These are phyloP conservation scores for Collybia mongolica DNA, from an alignment of 768 basidiomycete genomes.

Conservation along the genomic window DNA sequence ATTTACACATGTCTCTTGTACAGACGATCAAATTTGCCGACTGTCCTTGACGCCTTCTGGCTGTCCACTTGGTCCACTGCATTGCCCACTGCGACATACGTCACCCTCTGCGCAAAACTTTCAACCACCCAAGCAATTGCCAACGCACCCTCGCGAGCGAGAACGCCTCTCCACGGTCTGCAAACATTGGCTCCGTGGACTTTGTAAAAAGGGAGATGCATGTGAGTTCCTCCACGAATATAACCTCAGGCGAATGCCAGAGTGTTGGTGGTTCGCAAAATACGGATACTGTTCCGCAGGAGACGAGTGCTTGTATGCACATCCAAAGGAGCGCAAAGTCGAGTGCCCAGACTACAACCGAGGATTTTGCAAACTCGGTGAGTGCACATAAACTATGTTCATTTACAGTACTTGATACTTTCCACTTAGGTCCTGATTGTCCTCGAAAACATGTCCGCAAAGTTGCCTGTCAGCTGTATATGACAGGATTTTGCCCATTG, in stretches of 20 bases:
- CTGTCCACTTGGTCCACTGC: conserved; percentile 87
- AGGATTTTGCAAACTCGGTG: conserved; percentile 94
- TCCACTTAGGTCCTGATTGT: conserved; percentile 70
- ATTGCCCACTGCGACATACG: conserved; percentile 93
- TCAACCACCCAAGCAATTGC: conserved; percentile 79
- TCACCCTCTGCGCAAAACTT: conserved; percentile 87
- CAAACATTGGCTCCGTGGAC: conserved; percentile 97
- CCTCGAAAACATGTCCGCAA: conserved; percentile 91
- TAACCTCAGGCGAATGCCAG: conserved; percentile 96
- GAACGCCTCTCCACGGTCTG: conserved; percentile 91
- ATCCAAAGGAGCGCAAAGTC: conserved; percentile 86
- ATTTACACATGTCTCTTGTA: background rate
- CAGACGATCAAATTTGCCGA: conserved; percentile 94
- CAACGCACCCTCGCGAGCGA: conserved; percentile 79
- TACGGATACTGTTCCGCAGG: conserved; percentile 97
- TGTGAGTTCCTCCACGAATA: conserved; percentile 99
- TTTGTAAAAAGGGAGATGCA: conserved; percentile 97
- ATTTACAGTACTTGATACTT: conserved; percentile 4
- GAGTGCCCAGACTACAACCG: conserved; percentile 96
- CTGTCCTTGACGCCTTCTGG: conserved; percentile 78
- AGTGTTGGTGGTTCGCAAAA: conserved; percentile 99
- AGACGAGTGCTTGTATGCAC: conserved; percentile 95
- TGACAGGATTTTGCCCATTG: conserved; percentile 90
- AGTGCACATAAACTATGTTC: conserved; percentile 19
- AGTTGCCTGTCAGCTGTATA: conserved; percentile 86